Evolutionary conservation across 495 filamentous ascomycete species (phyloP).

Genomic region (Talaromyces adpressus): DNA sequence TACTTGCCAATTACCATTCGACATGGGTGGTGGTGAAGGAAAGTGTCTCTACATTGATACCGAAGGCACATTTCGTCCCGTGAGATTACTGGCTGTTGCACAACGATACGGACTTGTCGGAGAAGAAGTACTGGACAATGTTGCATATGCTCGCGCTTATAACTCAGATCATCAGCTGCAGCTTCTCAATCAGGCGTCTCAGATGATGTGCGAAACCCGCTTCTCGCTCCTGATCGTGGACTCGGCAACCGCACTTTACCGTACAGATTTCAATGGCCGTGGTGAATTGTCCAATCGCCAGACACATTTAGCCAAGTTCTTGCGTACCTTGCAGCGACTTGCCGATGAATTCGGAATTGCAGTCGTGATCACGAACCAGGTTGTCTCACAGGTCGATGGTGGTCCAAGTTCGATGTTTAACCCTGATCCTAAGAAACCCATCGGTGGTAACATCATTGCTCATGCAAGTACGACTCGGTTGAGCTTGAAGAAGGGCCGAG

Average conservation of each 20-base stretch:
- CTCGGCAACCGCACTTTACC: slow-evolving; percentile 87
- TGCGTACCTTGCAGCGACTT: slow-evolving; percentile 87
- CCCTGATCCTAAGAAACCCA: slow-evolving; percentile 97
- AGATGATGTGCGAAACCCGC: slow-evolving; percentile 98
- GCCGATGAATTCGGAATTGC: slow-evolving; percentile 98
- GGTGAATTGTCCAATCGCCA: slow-evolving; percentile 88
- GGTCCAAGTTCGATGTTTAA: slow-evolving; percentile 97
- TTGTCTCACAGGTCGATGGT: slow-evolving; percentile 96
- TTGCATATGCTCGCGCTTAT: slow-evolving; percentile 95
- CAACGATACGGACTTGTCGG: slow-evolving; percentile 90
- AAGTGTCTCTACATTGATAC: slow-evolving; percentile 99
- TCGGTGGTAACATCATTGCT: slow-evolving; percentile 97
- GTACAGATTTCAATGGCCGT: slow-evolving; percentile 91
- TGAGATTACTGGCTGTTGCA: slow-evolving; percentile 83
- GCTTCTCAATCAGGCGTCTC: slow-evolving; percentile 85
- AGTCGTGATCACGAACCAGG: slow-evolving; percentile 97
- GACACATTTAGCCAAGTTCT: slow-evolving; percentile 92
- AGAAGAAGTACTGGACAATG: slow-evolving; percentile 96
- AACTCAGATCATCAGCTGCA: slow-evolving; percentile 97
- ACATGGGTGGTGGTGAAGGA: slow-evolving; percentile 97
- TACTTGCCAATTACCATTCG: slow-evolving; percentile 93
- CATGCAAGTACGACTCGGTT: slow-evolving; percentile 88
- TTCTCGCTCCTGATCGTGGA: slow-evolving; percentile 95
- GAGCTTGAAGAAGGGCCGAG: slow-evolving; percentile 90
- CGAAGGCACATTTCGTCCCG: slow-evolving; percentile 92